phyloP scores from a whole-genome alignment of 208 protist species.

The Tritrichomonas musculus region DNA sequence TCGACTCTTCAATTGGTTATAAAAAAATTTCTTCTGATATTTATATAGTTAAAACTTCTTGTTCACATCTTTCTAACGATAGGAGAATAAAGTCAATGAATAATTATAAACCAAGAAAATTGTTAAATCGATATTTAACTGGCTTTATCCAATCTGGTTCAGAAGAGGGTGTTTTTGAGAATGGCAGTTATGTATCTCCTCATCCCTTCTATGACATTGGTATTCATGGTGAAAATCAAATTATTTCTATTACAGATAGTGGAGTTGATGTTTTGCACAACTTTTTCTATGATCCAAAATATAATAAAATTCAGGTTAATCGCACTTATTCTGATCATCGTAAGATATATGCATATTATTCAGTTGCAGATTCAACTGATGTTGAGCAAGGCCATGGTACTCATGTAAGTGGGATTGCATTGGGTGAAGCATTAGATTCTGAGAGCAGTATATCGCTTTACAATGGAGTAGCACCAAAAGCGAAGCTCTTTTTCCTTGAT shows the following conservation, averaged over 20 bases:
- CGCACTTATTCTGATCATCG: background rate
- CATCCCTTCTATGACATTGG: background rate
- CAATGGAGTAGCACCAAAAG: slow-evolving; percentile 1
- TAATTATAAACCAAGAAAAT: too few relatives aligned
- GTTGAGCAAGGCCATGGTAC: background rate
- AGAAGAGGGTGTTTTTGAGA: too few relatives aligned
- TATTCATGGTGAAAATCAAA: background rate
- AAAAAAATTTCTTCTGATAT: too few relatives aligned
- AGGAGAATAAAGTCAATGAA: too few relatives aligned
- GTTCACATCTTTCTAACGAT: too few relatives aligned
- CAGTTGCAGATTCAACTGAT: background rate
- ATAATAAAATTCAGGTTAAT: background rate
- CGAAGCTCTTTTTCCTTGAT: background rate
- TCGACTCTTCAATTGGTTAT: too few relatives aligned
- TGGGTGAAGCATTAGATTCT: background rate
- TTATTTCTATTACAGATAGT: background rate
- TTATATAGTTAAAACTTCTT: too few relatives aligned
- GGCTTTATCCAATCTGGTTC: too few relatives aligned
- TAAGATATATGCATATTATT: background rate
- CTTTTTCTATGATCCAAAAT: background rate
- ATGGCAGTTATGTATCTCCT: too few relatives aligned
- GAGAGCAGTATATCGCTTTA: background rate
- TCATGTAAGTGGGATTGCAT: background rate
- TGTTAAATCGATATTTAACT: too few relatives aligned
- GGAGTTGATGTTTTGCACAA: background rate